Evolutionary conservation across 495 filamentous ascomycete genomes (phyloP), one percentile per base, ranked within the genome.

Genomic region (Xanthoparmelia taractica): DNA sequence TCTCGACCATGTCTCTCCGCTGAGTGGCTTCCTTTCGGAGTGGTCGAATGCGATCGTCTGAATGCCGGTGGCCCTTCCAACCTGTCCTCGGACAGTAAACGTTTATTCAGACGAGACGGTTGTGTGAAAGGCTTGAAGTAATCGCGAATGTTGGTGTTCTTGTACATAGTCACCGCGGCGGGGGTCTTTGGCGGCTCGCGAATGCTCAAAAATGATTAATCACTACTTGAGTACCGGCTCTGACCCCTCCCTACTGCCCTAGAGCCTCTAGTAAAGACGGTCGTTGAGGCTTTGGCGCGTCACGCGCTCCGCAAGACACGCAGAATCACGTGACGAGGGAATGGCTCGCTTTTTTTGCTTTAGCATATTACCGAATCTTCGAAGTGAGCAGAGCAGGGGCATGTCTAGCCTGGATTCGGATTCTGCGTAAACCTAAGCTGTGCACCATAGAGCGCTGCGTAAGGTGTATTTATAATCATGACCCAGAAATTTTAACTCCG

Each of bases 41-140:
- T 58, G 33, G 12, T 59, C 23, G 59, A 69, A 11, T 48, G 59
- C 40, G 63, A 63, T 59, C 54, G 55, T 48, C 57, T 63, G 36
- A 56, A 25, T n/a, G 37, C 37, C 31, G 37, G 36, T 17, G 45
- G 27, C 27, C 65, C 63, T 23, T 66, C 59, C 15, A 25, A 23
- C 47, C 41, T 48, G 25, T 60, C 55, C 48, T 61, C 57, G 17
- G 62, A 18, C 17, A 61, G 38, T 6, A 57, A 59, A 23, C 61
- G 64, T 47, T 64, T 68, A 10, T 60, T 64, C 34, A 29, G 18
- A 27, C 55, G 59, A 33, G 54, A 18, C 25, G 61, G 41, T 25
- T 31, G 23, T 11, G 61, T 43, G 29, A 60, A 67, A 13, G 68
- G 73, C 33, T 73, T 76, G 65, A 82, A 81, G 47, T 73, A 80